Conservation (phyloP, 768 basidiomycete genomes). For the Suillus bovinus region DNA sequence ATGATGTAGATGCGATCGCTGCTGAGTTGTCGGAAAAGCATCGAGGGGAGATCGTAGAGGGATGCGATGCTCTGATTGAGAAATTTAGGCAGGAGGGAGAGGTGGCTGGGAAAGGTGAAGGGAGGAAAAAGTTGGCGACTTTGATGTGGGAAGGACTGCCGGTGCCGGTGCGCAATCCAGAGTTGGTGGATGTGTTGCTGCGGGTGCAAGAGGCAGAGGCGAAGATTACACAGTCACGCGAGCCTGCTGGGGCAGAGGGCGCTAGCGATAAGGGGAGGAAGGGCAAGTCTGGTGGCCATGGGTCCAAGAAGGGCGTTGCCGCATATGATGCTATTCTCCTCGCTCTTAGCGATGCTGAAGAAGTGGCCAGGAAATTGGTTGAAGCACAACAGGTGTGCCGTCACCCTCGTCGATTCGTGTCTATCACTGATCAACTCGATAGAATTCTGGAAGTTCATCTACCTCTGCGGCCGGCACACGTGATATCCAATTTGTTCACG, state of each 20-base stretch:
- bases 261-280: constrained; percentile 32
- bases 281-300: constrained; percentile 35
- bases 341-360: constrained; percentile 88
- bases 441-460: constrained; percentile 43
- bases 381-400: constrained; percentile 79
- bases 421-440: constrained; percentile 18
- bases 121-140: constrained; percentile 55
- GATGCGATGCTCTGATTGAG: constrained; percentile 55
- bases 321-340: constrained; percentile 85
- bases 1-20: constrained; percentile 79
- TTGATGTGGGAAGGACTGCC: constrained; percentile 81
- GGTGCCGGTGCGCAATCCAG: constrained; percentile 86
- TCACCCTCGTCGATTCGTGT: constrained; percentile 6
- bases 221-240: constrained; percentile 46
- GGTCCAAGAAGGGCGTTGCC: constrained; percentile 75
- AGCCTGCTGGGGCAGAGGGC: constrained; percentile 26
- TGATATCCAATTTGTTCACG: constrained; percentile 83
- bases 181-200: constrained; percentile 84
- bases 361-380: constrained; percentile 72
- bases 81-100: constrained; percentile 47
- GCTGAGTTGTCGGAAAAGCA: constrained; percentile 59
- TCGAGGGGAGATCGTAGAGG: constrained; percentile 61
- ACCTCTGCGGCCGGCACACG: constrained; percentile 48
- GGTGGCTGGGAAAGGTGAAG: constrained; percentile 36
- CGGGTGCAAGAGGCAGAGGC: constrained; percentile 79